Evolutionary conservation across 176 grass and related monocot species (phyloP).

Genomic region (Chloris gayana): DNA sequence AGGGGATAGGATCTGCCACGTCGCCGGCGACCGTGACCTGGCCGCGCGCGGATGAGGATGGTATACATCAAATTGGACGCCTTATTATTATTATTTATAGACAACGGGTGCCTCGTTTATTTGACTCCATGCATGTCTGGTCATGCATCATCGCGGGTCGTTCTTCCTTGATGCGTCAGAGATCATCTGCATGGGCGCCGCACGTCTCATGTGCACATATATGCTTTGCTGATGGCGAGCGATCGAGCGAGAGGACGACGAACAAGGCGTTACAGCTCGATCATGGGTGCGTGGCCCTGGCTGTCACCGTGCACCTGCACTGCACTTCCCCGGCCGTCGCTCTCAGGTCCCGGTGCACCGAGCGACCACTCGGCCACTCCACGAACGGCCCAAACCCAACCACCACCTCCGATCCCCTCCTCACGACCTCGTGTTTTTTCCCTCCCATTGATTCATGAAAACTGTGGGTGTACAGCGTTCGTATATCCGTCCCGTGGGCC

Average conservation of each 20-base stretch:
- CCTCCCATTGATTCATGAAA: too few species aligned
- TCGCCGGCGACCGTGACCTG: not conserved
- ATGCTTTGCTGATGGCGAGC: not conserved
- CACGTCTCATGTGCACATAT: not conserved
- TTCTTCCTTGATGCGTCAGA: not conserved
- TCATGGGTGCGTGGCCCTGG: not conserved
- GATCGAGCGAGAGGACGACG: not conserved
- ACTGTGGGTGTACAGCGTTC: too few species aligned
- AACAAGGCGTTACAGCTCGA: too few species aligned
- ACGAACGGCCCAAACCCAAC: not conserved
- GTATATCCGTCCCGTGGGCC: too few species aligned
- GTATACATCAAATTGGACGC: too few species aligned
- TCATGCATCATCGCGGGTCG: too few species aligned
- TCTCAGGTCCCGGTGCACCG: not conserved
- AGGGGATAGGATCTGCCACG: slow-evolving; percentile 2
- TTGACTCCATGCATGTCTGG: too few species aligned
- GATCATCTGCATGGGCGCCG: not conserved
- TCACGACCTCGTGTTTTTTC: too few species aligned
- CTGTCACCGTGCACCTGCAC: not conserved
- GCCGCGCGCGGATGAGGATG: not conserved
- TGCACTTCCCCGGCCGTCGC: slow-evolving; percentile 14
- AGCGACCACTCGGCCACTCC: too few species aligned
- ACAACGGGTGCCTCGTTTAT: too few species aligned
- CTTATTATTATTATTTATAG: too few species aligned
- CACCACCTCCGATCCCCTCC: not conserved